phyloP scores from a whole-genome alignment of 257 asterid genomes.

The Leonotis leonurus region DNA sequence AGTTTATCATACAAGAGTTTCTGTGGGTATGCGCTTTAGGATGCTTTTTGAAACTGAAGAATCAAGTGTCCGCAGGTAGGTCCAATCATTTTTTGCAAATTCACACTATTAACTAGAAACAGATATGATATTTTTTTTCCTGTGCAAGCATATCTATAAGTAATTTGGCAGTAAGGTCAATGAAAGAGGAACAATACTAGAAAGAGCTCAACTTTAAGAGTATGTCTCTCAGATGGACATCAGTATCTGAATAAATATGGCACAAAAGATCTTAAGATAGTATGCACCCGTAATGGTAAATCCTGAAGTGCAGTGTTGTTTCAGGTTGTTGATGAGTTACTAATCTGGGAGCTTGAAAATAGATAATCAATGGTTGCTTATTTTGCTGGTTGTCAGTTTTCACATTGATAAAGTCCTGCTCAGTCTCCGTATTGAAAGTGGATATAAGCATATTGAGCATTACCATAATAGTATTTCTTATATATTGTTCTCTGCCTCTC shows the following conservation, averaged over 20 bases:
- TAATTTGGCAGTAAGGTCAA: background rate
- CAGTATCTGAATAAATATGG: background rate
- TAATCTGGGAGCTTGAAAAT: background rate
- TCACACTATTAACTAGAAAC: background rate
- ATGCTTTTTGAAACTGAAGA: slow-evolving; percentile 95
- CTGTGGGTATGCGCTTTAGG: slow-evolving; percentile 94
- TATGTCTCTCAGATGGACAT: background rate
- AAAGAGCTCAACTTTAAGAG: background rate
- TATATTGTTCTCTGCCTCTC: background rate
- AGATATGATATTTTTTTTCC: too few relatives aligned
- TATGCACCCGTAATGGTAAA: background rate
- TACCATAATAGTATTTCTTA: background rate
- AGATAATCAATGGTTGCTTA: background rate
- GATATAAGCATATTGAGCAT: background rate
- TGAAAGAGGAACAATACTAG: background rate
- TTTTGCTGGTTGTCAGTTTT: background rate
- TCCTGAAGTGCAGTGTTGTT: background rate
- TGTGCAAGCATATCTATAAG: background rate
- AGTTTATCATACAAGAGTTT: slow-evolving; percentile 72
- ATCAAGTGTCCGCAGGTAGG: slow-evolving; percentile 87
- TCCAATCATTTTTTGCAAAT: background rate
- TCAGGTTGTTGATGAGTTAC: background rate
- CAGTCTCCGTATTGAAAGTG: background rate
- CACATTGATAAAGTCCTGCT: too few relatives aligned
- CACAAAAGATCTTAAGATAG: background rate